Conservation (phyloP, 352 stramenopile species). For the Phytophthora pluvialis region DNA sequence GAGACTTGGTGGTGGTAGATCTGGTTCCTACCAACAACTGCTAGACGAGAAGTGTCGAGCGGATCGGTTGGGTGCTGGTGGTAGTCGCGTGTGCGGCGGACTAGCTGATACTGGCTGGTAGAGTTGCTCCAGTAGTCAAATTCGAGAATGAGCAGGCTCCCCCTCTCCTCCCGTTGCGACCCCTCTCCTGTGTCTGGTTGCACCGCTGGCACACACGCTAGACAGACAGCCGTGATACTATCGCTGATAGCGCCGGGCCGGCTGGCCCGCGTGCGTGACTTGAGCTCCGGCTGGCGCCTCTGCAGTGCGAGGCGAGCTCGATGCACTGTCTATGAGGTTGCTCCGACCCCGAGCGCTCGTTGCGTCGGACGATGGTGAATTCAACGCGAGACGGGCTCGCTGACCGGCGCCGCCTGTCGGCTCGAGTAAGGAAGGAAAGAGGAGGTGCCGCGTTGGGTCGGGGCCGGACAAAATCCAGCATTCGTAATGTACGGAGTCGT, state of each 20-base stretch:
- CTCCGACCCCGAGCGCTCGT: conserved; percentile 25
- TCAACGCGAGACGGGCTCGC: conserved; percentile 7
- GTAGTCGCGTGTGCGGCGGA: conserved; percentile 13
- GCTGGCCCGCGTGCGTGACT: conserved; percentile 31
- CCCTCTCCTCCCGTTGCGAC: conserved; percentile 17
- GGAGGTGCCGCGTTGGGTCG: conserved; percentile 18
- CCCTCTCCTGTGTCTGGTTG: conserved; percentile 40
- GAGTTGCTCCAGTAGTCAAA: conserved; percentile 32
- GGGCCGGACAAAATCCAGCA: conserved; percentile 36
- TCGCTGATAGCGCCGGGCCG: conserved; percentile 34
- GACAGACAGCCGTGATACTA: conserved; percentile 41
- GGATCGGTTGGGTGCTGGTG: conserved; percentile 11
- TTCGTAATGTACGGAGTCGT: conserved; percentile 36
- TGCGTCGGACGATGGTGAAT: conserved; percentile 31
- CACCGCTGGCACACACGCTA: conserved; percentile 35
- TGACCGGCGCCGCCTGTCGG: too few relatives aligned
- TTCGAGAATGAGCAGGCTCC: conserved; percentile 39
- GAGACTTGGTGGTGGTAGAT: conserved; percentile 19
- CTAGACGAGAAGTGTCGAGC: conserved; percentile 22
- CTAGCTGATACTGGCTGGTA: conserved; percentile 17
- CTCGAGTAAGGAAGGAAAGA: conserved; percentile 21
- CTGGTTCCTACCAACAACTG: conserved; percentile 32
- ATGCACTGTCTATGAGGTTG: conserved; percentile 45
- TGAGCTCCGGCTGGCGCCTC: conserved; percentile 19
- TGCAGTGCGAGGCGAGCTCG: conserved; percentile 12